Base-by-base conservation (phyloP, 2,329 filamentous ascomycete genomes). In the Hysterium pulicare region DNA sequence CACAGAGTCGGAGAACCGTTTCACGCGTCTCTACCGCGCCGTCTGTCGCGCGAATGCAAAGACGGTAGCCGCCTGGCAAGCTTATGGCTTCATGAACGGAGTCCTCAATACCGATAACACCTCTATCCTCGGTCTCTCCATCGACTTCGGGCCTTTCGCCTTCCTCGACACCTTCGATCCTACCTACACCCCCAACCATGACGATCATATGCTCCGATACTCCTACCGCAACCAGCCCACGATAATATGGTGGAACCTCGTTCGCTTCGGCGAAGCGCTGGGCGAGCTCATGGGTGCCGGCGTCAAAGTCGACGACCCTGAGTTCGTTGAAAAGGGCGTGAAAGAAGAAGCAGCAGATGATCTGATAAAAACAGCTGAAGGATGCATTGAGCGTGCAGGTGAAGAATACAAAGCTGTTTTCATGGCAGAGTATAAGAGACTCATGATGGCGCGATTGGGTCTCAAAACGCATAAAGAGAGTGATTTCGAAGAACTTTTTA, bases 41-140 rank as follows among this genome's bases (percentile, higher is more conserved):
- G 83, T 98, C 42, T 83, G 83, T 3, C 82, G 89, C 32, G 81
- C 87, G 23, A 98, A 96, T 61, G 93, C 93, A 1, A 75, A 78
- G 45, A 94, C 87, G 0, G 90, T 97, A 2, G 93, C 93, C 9
- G 80, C 85, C 53, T 97, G 93, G 91, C 94, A 98, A 71, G 90
- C 89, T 0, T 97, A 97, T 59, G 93, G 89, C n/a, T 98, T 98
- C 71, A 97, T 95, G 78, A 98, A 98, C 58, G 93, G 93, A 34
- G 93, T 98, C 3, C 74, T 98, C 44, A 98, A 98, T 68, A 97
- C 93, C 0, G 93, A 98, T 63, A 98, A 98, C 65, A 98, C 93
- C 0, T 95, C 90, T 0, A 78, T 98, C 38, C 83, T 83, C 42
- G 93, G 93, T 0, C 71, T 98, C 0, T 91, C 86, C 5, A 85